A percentile compares a stretch with the other conserved stretches of the same genome.
Evolutionary conservation across 495 filamentous ascomycete genomes (phyloP).

Genomic region (Penicillium bialowiezense): DNA sequence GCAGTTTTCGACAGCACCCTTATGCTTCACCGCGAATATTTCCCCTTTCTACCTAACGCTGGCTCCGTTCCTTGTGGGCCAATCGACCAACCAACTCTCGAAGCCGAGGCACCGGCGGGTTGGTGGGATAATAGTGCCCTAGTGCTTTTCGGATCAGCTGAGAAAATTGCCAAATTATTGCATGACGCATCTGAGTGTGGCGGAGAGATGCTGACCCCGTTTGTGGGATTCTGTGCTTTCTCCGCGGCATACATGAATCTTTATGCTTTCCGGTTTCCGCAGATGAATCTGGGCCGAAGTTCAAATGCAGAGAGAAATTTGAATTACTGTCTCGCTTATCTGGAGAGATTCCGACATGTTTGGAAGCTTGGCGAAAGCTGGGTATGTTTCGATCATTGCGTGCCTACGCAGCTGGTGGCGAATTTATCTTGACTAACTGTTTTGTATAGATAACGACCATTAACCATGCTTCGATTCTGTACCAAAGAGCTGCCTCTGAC

Average conservation of each 20-base stretch:
- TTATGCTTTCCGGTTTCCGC: slow-evolving; percentile 18
- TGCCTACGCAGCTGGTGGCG: no score
- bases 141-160: slow-evolving; percentile 17
- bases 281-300: slow-evolving; percentile 25
- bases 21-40: slow-evolving; percentile 25
- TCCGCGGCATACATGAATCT: slow-evolving; percentile 26
- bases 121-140: slow-evolving; percentile 24
- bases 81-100: slow-evolving; percentile 18
- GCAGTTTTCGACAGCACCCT: slow-evolving; percentile 6
- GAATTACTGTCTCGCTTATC: slow-evolving; percentile 17
- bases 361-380: slow-evolving; percentile 24
- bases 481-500: slow-evolving; percentile 17
- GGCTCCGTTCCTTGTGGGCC: slow-evolving; percentile 16
- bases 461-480: slow-evolving; percentile 16
- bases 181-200: slow-evolving; percentile 19
- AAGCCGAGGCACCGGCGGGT: slow-evolving; percentile 13
- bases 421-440: background rate
- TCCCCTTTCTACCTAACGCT: slow-evolving; percentile 20
- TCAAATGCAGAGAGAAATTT: slow-evolving; percentile 9
- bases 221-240: slow-evolving; percentile 26
- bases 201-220: slow-evolving; percentile 15
- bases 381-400: slow-evolving; percentile 10
- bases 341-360: slow-evolving; percentile 15
- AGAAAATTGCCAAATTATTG: slow-evolving; percentile 15
- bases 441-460: slow-evolving; percentile 16